Percentiles rank a stretch among this genome's conserved stretches.
Evolutionary conservation across 352 stramenopile species (phyloP).

Genomic region (Phytopythium chamaehyphon): DNA sequence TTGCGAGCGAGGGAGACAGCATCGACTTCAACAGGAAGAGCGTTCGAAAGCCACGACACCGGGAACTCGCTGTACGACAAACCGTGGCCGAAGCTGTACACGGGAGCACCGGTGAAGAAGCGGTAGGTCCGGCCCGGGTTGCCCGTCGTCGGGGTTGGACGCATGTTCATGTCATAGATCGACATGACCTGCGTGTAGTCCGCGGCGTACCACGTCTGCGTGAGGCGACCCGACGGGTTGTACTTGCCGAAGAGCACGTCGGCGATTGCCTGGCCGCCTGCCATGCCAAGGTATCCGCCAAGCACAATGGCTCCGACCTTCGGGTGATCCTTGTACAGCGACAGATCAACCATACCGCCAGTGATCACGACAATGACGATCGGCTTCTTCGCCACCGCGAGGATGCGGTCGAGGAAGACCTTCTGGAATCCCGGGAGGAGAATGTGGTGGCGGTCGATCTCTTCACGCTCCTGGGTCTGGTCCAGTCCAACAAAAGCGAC

Average conservation of each 20-base stretch:
- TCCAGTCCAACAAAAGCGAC: conserved; percentile 70
- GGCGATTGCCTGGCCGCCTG: conserved; percentile 59
- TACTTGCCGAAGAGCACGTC: conserved; percentile 71
- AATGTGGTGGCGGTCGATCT: conserved; percentile 54
- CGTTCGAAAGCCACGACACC: conserved; percentile 26
- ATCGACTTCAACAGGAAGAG: conserved; percentile 10
- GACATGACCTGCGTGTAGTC: conserved; percentile 45
- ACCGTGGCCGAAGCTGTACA: conserved; percentile 80
- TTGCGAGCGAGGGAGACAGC: conserved; percentile 8
- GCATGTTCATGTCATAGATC: conserved; percentile 86
- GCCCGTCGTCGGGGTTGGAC: conserved; percentile 42
- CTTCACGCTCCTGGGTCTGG: conserved; percentile 61
- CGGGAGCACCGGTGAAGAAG: conserved; percentile 64
- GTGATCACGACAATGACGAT: conserved; percentile 83
- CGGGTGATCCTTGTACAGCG: conserved; percentile 44
- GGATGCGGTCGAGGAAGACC: conserved; percentile 51
- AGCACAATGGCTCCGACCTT: conserved; percentile 67
- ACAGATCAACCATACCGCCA: conserved; percentile 74
- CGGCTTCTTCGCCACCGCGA: conserved; percentile 35
- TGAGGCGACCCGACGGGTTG: conserved; percentile 64
- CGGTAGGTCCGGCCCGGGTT: conserved; percentile 82
- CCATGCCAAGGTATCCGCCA: conserved; percentile 63
- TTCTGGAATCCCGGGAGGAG: conserved; percentile 59
- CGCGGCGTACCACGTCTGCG: conserved; percentile 68
- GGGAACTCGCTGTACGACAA: conserved; percentile 77